A percentile compares a stretch with the other conserved stretches of the same genome.
Conservation (phyloP, 148 eudicot genomes). For the Nepenthes mirabilis region DNA sequence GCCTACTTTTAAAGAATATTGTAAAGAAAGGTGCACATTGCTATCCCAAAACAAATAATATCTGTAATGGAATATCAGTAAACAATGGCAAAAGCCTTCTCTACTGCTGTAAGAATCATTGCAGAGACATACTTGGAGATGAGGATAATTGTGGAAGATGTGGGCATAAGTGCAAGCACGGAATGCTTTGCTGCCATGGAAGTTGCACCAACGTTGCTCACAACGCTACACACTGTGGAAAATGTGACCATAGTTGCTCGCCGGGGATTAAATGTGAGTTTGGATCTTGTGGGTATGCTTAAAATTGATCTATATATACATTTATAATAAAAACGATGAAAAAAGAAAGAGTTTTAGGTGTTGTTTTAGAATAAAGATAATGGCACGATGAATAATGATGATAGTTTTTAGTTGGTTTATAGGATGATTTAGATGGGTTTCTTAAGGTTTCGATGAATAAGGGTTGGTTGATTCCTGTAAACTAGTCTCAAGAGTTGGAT, state of each 20-base stretch:
- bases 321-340: no score
- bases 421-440: no score
- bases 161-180: constrained; percentile 3
- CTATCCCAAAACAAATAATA: neutral
- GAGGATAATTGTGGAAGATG: constrained; percentile 6
- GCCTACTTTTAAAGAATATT: neutral
- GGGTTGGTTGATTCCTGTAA: no score
- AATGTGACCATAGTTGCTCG: constrained; percentile 1
- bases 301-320: neutral
- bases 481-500: no score
- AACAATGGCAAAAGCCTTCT: constrained; percentile 3
- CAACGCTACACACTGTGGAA: constrained; percentile 1
- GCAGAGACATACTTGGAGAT: constrained; percentile 3
- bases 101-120: constrained; percentile 7
- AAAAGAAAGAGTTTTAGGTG: no score
- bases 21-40: neutral
- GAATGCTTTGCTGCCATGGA: constrained; percentile 4
- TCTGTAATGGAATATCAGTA: constrained; percentile 6
- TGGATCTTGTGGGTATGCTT: constrained; percentile 4
- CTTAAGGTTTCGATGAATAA: no score
- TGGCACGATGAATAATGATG: no score
- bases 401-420: no score
- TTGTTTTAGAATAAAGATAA: no score
- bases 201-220: neutral
- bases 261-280: constrained; percentile 1